Evolutionary conservation across 352 stramenopile genomes (phyloP), one percentile per base, ranked within the genome.

Genomic region (Phytophthora pinifolia): DNA sequence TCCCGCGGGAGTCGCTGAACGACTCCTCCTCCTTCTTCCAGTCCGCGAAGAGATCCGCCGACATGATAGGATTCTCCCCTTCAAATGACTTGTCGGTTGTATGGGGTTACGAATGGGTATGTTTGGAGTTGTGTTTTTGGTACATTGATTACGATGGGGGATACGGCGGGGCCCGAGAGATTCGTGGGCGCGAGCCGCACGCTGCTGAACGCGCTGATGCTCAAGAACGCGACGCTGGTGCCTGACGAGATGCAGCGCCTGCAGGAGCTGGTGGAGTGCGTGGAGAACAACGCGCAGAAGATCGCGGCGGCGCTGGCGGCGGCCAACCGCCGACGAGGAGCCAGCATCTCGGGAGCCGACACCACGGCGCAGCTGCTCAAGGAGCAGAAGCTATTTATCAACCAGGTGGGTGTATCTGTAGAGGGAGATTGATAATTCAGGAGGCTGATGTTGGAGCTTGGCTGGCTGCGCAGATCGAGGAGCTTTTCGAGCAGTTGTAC

Each of bases 21-120:
- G 57, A 27, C 55, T 79, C 72, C 67, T 92, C 76, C 54, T 95
- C 85, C 32, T 90, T 89, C 71, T 89, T 82, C 85, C 85, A 95
- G 68, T 95, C 85, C 32, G 85, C 85, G 62, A 95, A 95, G 41
- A 95, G 73, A 74, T 95, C 85, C 54, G 83, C 81, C 55, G 85
- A 95, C 85, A 95, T 95, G 54, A 13, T 72, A 32, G n/a, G 9
- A 41, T 46, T 60, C 43, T 57, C 32, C 14, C 22, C 29, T 53
- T 33, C 35, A 14, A 32, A 18, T 50, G 7, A 45, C 54, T 62
- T 55, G 36, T 7, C 22, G 20, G 15, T 54, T 58, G 50, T 58
- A 58, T 57, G 38, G 3, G 15, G 30, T 50, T 50, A 33, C 17
- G 6, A 44, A 1, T 3, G 25, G 30, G 32, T 46, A 51, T 22